These are phyloP conservation scores for Alternaria novae-zelandiae DNA, from an alignment of 2,329 filamentous ascomycete genomes.

Conservation along the genomic window DNA sequence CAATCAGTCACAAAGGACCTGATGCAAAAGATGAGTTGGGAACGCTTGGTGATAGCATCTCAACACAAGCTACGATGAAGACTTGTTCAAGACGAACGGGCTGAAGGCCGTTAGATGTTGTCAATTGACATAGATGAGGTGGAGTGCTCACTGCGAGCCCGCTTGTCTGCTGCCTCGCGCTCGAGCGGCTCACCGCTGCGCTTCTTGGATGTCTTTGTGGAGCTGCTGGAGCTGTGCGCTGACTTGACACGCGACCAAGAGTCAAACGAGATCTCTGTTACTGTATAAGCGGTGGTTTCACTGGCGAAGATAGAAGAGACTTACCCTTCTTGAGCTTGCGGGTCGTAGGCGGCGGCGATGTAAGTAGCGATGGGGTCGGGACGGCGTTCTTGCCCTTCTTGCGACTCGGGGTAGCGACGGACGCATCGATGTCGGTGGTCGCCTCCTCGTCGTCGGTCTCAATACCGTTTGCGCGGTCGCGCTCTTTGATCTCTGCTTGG, in stretches of 20 bases:
- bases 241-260: slow-evolving; percentile 72
- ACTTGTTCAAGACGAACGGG: slow-evolving; percentile 20
- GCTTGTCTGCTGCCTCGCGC: slow-evolving; percentile 36
- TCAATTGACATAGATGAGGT: slow-evolving; percentile 34
- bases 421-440: slow-evolving; percentile 59
- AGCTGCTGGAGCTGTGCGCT: slow-evolving; percentile 38
- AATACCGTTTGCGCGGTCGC: slow-evolving; percentile 48
- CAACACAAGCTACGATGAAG: not conserved
- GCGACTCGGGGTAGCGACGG: slow-evolving; percentile 36
- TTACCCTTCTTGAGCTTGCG: slow-evolving; percentile 68
- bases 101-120: slow-evolving; percentile 31
- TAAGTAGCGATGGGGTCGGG: slow-evolving; percentile 54
- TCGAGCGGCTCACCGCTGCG: slow-evolving; percentile 41
- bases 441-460: slow-evolving; percentile 65
- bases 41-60: not conserved
- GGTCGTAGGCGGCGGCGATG: slow-evolving; percentile 63
- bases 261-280: slow-evolving; percentile 60
- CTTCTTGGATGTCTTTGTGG: slow-evolving; percentile 48
- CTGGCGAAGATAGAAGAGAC: not conserved
- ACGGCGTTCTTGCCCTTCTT: slow-evolving; percentile 55
- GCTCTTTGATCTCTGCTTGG: slow-evolving; percentile 58
- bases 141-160: slow-evolving; percentile 40
- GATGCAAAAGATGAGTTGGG: not conserved
- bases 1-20: slow-evolving; percentile 6
- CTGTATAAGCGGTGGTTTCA: slow-evolving; percentile 12